Percentiles rank a stretch among this genome's conserved stretches.
phyloP scores from a whole-genome alignment of 495 filamentous ascomycete species.

The Immersiella caudata region DNA sequence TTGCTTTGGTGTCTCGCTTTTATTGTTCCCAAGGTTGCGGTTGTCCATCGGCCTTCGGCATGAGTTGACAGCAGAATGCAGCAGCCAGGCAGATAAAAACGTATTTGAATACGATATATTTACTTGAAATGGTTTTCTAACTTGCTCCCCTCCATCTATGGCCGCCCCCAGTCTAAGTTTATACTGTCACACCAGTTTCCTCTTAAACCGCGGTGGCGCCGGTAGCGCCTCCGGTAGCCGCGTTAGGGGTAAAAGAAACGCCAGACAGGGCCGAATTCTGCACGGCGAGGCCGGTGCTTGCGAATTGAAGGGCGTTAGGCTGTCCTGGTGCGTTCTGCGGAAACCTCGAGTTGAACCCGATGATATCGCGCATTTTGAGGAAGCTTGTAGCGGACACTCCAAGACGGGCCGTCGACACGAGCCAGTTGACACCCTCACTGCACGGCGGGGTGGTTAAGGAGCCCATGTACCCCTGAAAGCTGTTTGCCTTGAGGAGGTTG shows the following conservation, averaged over 20 bases:
- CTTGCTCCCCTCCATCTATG: too few species aligned
- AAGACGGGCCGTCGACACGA: constrained; percentile 57
- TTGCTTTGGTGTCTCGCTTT: too few species aligned
- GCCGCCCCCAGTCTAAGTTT: background rate
- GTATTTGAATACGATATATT: too few species aligned
- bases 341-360: constrained; percentile 67
- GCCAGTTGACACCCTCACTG: constrained; percentile 62
- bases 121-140: too few species aligned
- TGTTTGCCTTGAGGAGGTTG: constrained; percentile 49
- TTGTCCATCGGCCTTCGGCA: too few species aligned
- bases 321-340: constrained; percentile 60
- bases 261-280: background rate
- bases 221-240: background rate
- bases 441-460: constrained; percentile 50
- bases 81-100: too few species aligned
- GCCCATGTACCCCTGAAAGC: constrained; percentile 52
- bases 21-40: too few species aligned
- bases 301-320: constrained; percentile 52
- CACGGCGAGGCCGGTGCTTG: background rate
- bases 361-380: constrained; percentile 56
- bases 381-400: constrained; percentile 56
- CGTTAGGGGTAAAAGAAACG: background rate
- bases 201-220: background rate
- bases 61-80: too few species aligned
- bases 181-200: background rate